Conservation (phyloP, 345 rosid species). For the Arabidopsis thaliana region DNA sequence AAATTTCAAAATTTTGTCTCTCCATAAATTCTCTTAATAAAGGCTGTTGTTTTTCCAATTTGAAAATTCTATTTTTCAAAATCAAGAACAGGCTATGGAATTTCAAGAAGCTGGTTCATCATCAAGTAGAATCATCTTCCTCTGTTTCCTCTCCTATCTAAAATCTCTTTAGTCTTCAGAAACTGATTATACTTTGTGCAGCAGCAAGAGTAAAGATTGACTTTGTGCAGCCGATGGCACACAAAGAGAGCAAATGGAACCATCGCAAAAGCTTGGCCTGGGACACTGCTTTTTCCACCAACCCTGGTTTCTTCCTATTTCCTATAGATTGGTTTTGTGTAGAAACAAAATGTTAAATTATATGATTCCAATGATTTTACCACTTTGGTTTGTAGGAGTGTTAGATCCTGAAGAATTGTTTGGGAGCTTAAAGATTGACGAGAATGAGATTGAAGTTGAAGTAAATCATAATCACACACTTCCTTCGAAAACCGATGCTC, state of each 20-base stretch:
- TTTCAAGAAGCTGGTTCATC: slow-evolving; percentile 32
- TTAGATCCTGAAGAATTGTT: slow-evolving; percentile 68
- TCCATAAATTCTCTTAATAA: background rate
- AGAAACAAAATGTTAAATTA: background rate
- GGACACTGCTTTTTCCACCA: slow-evolving; percentile 72
- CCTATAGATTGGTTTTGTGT: background rate
- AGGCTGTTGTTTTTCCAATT: background rate
- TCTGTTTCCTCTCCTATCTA: background rate
- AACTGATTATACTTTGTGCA: slow-evolving; percentile 5
- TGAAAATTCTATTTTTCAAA: background rate
- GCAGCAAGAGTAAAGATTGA: slow-evolving; percentile 30
- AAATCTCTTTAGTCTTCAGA: background rate
- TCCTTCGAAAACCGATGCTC: slow-evolving; percentile 14
- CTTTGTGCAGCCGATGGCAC: background rate
- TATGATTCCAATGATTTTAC: background rate
- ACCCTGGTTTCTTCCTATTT: slow-evolving; percentile 49
- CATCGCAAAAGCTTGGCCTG: slow-evolving; percentile 75
- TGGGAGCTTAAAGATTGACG: slow-evolving; percentile 48
- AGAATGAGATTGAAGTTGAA: slow-evolving; percentile 25
- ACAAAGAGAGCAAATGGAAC: slow-evolving; percentile 27
- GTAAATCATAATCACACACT: slow-evolving; percentile 3
- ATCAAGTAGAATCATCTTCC: slow-evolving; percentile 22
- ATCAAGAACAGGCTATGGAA: slow-evolving; percentile 23
- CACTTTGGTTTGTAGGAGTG: slow-evolving; percentile 48
- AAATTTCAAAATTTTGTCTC: background rate